These are phyloP conservation scores for Vararia minispora DNA, from an alignment of 768 basidiomycete genomes.

Conservation along the genomic window DNA sequence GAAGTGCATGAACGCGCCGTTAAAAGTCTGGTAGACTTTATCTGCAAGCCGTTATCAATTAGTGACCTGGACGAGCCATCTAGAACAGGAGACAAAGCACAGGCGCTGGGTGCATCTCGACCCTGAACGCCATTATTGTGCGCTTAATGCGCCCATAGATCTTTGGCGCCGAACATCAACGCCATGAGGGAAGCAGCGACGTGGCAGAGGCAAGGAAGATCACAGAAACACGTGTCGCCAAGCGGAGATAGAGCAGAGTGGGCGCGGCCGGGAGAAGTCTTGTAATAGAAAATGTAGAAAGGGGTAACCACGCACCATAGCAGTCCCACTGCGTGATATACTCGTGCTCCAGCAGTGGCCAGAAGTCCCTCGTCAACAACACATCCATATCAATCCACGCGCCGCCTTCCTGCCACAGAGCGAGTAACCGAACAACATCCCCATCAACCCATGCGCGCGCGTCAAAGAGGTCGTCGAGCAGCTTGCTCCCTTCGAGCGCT, in stretches of 20 bases:
- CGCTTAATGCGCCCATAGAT: too few species aligned
- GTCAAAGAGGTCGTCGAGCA: constrained; percentile 52
- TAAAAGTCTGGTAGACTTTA: constrained; percentile 29
- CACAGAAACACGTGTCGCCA: too few species aligned
- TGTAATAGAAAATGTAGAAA: too few species aligned
- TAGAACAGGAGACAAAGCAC: too few species aligned
- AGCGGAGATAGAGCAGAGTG: too few species aligned
- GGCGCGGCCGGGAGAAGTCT: too few species aligned
- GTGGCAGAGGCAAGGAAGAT: too few species aligned
- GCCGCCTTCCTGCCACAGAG: constrained; percentile 85
- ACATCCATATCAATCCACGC: constrained; percentile 99
- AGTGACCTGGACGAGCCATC: too few species aligned
- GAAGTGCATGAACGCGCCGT: constrained; percentile 95
- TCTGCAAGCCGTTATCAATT: constrained; percentile 5
- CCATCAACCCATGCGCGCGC: constrained; percentile 90
- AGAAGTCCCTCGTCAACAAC: constrained; percentile 76
- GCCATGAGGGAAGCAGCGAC: too few species aligned
- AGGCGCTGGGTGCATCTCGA: too few species aligned
- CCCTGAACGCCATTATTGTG: too few species aligned
- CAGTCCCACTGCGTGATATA: constrained; percentile 99
- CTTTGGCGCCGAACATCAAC: too few species aligned
- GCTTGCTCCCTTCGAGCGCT: constrained; percentile 50
- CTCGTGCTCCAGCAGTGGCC: constrained; percentile 84
- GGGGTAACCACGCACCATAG: constrained; percentile 77
- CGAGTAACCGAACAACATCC: constrained; percentile 78